Percentiles rank a stretch among this genome's conserved stretches.
These are phyloP conservation scores for Deinandra increscens DNA, from an alignment of 129 eudicot species.

Conservation along the genomic window DNA sequence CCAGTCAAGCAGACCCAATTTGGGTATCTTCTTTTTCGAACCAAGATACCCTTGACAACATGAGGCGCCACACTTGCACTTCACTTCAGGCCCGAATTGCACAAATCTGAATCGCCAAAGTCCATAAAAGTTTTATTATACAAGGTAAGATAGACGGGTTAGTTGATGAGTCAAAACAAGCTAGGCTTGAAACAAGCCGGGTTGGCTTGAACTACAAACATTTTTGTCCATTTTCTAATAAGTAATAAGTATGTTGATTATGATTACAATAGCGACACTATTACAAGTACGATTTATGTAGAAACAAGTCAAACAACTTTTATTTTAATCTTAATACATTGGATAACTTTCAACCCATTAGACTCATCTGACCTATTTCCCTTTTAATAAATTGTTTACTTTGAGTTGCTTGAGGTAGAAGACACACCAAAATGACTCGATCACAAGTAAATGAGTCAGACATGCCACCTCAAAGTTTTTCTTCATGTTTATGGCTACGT, in stretches of 20 bases:
- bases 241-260: neutral
- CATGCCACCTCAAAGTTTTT: too few relatives aligned
- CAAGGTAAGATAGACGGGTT: neutral
- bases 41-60: slow-evolving; percentile 87
- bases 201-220: neutral
- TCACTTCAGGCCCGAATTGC: slow-evolving; percentile 87
- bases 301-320: too few relatives aligned
- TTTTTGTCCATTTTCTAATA: neutral
- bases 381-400: neutral
- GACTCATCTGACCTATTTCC: neutral
- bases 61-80: slow-evolving; percentile 78
- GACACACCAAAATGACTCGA: neutral
- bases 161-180: neutral
- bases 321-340: too few relatives aligned
- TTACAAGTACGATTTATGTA: neutral
- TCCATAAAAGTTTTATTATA: neutral
- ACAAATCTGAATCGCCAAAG: slow-evolving; percentile 56
- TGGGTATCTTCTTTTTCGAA: slow-evolving; percentile 49
- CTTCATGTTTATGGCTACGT: neutral
- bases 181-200: neutral
- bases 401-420: too few relatives aligned
- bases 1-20: slow-evolving; percentile 45
- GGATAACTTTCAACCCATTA: neutral
- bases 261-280: neutral
- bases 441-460: neutral